phyloP scores from a whole-genome alignment of 345 rosid genomes.

The Mercurialis annua region DNA sequence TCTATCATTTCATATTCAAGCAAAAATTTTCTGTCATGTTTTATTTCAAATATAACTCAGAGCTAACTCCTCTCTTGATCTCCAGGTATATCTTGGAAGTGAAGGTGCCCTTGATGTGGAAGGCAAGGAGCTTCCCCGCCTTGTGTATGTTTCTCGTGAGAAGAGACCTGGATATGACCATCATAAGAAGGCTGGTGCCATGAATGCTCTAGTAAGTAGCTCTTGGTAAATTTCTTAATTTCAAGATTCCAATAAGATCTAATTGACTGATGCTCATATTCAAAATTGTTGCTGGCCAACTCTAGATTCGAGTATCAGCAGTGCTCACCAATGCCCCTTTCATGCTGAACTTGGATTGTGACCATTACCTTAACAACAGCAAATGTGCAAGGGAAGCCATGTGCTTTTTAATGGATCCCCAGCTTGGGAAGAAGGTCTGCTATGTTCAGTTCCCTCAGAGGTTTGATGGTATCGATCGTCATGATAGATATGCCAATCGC shows the following conservation, averaged over 20 bases:
- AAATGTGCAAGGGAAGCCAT: slow-evolving; percentile 88
- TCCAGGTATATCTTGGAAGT: slow-evolving; percentile 90
- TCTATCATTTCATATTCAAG: too few species aligned
- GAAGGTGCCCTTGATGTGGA: slow-evolving; percentile 89
- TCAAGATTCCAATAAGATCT: not conserved
- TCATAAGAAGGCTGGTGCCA: slow-evolving; percentile 99
- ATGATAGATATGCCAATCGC: slow-evolving; percentile 92
- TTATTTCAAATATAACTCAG: not conserved
- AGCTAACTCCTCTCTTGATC: not conserved
- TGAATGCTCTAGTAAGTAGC: slow-evolving; percentile 80
- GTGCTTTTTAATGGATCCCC: slow-evolving; percentile 98
- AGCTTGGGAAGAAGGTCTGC: slow-evolving; percentile 92
- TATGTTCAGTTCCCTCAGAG: slow-evolving; percentile 97
- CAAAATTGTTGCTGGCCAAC: not conserved
- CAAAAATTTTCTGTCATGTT: not conserved
- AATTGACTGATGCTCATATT: not conserved
- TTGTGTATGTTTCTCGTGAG: slow-evolving; percentile 95
- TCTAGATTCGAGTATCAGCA: slow-evolving; percentile 90
- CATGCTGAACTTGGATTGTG: slow-evolving; percentile 89
- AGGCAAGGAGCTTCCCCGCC: slow-evolving; percentile 83
- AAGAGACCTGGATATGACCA: slow-evolving; percentile 90
- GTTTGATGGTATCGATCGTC: slow-evolving; percentile 91
- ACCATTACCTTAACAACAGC: slow-evolving; percentile 90
- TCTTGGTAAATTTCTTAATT: not conserved
- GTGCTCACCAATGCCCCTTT: slow-evolving; percentile 96